These are phyloP conservation scores for Saturnispora sekii DNA, from an alignment of 805 yeast species.

Conservation along the genomic window DNA sequence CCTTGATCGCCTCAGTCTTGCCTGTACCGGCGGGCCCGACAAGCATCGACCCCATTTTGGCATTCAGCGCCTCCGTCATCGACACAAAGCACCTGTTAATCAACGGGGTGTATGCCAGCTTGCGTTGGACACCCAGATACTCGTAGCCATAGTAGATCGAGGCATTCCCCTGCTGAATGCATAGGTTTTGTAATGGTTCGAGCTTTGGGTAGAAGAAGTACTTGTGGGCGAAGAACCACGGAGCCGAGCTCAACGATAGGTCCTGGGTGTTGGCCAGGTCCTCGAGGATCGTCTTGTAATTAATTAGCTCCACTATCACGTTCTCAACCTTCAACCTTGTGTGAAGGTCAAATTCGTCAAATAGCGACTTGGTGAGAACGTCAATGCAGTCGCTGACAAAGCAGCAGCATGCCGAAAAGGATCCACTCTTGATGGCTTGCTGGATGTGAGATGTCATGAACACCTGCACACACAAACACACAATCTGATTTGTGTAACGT, in stretches of 20 bases:
- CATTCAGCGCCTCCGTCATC: slow-evolving; percentile 65
- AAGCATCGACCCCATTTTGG: slow-evolving; percentile 77
- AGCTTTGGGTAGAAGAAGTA: slow-evolving; percentile 30
- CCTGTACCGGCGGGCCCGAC: slow-evolving; percentile 98
- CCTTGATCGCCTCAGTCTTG: slow-evolving; percentile 84
- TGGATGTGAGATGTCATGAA: slow-evolving; percentile 42
- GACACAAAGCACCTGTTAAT: slow-evolving; percentile 54
- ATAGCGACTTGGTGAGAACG: neutral
- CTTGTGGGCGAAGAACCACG: slow-evolving; percentile 46
- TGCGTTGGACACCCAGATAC: slow-evolving; percentile 65
- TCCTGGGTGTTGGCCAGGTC: neutral
- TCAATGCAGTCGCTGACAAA: neutral
- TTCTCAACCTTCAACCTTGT: slow-evolving; percentile 42
- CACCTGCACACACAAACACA: slow-evolving; percentile 46
- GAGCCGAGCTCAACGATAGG: slow-evolving; percentile 15
- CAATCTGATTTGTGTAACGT: slow-evolving; percentile 45
- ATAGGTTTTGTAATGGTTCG: slow-evolving; percentile 25
- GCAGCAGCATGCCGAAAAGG: neutral
- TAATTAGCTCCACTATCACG: slow-evolving; percentile 58
- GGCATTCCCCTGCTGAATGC: slow-evolving; percentile 44
- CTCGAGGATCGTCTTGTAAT: slow-evolving; percentile 36
- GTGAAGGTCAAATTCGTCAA: slow-evolving; percentile 19
- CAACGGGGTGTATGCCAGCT: slow-evolving; percentile 69
- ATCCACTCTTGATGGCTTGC: neutral
- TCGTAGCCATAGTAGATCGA: slow-evolving; percentile 64